These are phyloP conservation scores for Irpex sp. DNA, from an alignment of 1,284 basidiomycete genomes.

Conservation along the genomic window DNA sequence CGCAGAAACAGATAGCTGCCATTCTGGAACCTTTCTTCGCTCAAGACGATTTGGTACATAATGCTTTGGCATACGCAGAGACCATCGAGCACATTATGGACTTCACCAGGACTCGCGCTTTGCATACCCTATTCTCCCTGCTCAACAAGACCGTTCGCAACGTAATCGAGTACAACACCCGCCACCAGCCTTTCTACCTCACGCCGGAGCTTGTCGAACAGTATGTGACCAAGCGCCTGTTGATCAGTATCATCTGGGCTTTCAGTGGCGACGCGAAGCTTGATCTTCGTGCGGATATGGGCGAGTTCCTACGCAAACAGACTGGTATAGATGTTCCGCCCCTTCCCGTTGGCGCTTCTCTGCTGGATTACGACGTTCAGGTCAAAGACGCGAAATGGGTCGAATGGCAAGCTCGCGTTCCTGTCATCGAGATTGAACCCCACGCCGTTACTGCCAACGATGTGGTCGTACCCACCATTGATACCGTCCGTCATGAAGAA, in stretches of 20 bases:
- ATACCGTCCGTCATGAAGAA: conserved; percentile 98
- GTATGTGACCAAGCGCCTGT: conserved; percentile 87
- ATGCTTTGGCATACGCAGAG: conserved; percentile 75
- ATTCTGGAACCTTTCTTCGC: conserved; percentile 83
- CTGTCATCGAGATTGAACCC: conserved; percentile 94
- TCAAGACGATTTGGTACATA: conserved; percentile 75
- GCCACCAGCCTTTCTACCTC: conserved; percentile 94
- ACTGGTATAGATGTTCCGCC: conserved; percentile 90
- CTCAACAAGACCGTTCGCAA: conserved; percentile 95
- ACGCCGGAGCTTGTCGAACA: conserved; percentile 79
- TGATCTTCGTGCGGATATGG: conserved; percentile 85
- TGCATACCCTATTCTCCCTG: conserved; percentile 95
- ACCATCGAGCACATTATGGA: conserved; percentile 98
- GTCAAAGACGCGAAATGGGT: conserved; percentile 84
- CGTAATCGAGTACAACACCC: conserved; percentile 90
- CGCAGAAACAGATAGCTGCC: conserved; percentile 76
- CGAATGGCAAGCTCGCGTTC: conserved; percentile 89
- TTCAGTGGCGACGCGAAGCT: conserved; percentile 95
- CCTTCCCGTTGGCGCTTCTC: conserved; percentile 67
- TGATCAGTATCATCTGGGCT: conserved; percentile 95
- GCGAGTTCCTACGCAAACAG: conserved; percentile 80
- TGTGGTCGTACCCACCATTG: conserved; percentile 96
- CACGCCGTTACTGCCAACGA: conserved; percentile 94
- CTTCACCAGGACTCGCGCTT: conserved; percentile 87
- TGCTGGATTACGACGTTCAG: conserved; percentile 96